Evolutionary conservation across 208 protist species (phyloP).

Genomic region (Wallacemonas sp.): DNA sequence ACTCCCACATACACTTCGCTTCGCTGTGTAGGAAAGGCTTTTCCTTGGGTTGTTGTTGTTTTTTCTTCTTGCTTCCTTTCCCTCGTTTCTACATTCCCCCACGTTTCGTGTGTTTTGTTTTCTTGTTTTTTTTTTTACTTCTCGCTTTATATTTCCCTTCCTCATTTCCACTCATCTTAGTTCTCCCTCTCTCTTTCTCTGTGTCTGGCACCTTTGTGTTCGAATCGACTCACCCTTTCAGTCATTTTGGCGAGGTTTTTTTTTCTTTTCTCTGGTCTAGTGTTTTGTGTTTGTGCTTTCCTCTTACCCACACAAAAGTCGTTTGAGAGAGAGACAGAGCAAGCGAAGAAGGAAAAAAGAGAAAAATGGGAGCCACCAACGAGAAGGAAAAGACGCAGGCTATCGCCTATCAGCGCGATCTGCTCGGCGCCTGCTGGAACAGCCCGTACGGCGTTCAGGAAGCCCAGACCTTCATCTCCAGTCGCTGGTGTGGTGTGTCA

Average conservation of each 20-base stretch:
- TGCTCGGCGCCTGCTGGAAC: conserved; percentile 60
- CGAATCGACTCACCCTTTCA: too few relatives aligned
- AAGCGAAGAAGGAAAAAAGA: conserved; percentile 12
- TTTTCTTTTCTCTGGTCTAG: background rate
- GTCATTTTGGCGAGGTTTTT: too few relatives aligned
- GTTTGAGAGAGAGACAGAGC: too few relatives aligned
- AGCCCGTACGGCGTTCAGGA: conserved; percentile 38
- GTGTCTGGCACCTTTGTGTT: too few relatives aligned
- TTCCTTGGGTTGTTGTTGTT: too few relatives aligned
- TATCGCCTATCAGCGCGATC: conserved; percentile 59
- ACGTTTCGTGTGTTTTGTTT: conserved; percentile 11
- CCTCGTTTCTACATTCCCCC: background rate
- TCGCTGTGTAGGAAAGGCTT: too few relatives aligned
- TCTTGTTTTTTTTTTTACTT: conserved; percentile 15
- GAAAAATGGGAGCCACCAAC: conserved; percentile 33
- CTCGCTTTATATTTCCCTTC: background rate
- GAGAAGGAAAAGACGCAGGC: conserved; percentile 37
- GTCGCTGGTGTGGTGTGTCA: conserved; percentile 57
- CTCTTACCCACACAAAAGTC: too few relatives aligned
- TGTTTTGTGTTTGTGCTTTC: conserved; percentile 16
- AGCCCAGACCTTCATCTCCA: conserved; percentile 37
- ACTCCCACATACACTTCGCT: background rate
- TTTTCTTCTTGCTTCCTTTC: background rate
- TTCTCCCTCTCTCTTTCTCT: background rate
- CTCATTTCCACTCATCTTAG: background rate